A percentile compares a stretch with the other conserved stretches of the same genome.
Evolutionary conservation across 2,329 filamentous ascomycete genomes (phyloP).

Genomic region (Hortaea werneckii): DNA sequence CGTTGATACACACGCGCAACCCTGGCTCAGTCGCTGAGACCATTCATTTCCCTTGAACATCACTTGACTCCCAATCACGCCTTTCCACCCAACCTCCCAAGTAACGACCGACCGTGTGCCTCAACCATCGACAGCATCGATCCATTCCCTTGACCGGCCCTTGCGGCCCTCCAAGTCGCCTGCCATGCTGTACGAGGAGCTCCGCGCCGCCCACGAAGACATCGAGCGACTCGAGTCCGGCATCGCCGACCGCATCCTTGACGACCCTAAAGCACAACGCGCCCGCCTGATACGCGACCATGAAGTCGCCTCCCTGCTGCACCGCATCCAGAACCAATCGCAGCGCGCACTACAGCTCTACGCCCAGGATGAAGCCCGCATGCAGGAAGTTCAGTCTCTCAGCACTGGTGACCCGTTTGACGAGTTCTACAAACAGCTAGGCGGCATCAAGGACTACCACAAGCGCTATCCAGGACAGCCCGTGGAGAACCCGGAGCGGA

Average conservation of each 20-base stretch:
- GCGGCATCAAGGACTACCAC: conserved; percentile 77
- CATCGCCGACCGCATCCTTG: conserved; percentile 75
- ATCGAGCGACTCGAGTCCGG: conserved; percentile 91
- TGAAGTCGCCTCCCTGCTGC: conserved; percentile 76
- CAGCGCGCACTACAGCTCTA: conserved; percentile 72
- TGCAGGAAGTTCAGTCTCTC: conserved; percentile 73
- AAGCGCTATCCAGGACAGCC: conserved; percentile 86
- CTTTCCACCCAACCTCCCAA: too few relatives aligned
- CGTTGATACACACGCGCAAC: too few relatives aligned
- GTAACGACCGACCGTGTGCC: too few relatives aligned
- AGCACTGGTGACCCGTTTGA: conserved; percentile 79
- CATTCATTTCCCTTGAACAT: too few relatives aligned
- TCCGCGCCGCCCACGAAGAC: conserved; percentile 91
- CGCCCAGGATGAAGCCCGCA: conserved; percentile 61
- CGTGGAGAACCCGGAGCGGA: conserved; percentile 86
- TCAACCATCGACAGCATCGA: too few relatives aligned
- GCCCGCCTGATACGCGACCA: conserved; percentile 86
- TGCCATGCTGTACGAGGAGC: conserved; percentile 76
- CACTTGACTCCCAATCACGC: too few relatives aligned
- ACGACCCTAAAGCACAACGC: conserved; percentile 83
- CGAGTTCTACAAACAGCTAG: conserved; percentile 79
- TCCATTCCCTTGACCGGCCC: too few relatives aligned
- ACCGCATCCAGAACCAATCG: conserved; percentile 81
- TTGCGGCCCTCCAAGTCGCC: too few relatives aligned
- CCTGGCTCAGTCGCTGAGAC: too few relatives aligned